phyloP scores from a whole-genome alignment of 768 basidiomycete genomes.

The Boletellus sp. region DNA sequence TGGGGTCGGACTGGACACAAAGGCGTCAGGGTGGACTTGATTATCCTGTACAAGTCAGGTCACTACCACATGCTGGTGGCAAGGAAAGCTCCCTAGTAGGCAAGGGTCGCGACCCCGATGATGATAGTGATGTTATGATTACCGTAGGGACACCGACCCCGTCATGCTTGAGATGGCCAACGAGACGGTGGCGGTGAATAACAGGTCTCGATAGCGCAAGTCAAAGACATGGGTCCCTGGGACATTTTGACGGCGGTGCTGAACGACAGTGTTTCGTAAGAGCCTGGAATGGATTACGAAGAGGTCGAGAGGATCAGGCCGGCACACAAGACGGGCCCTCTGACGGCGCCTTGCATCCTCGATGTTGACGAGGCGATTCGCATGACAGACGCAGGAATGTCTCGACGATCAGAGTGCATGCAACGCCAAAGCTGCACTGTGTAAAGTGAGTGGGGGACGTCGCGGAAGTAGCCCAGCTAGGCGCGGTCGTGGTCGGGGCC shows the following conservation, averaged over 20 bases:
- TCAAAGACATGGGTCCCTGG: conserved; percentile 27
- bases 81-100: conserved; percentile 30
- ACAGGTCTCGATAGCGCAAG: too few species aligned
- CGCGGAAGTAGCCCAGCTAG: conserved; percentile 13
- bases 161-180: conserved; percentile 29
- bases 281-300: conserved; percentile 31
- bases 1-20: conserved; percentile 26
- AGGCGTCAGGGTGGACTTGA: conserved; percentile 22
- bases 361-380: conserved; percentile 22
- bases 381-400: conserved; percentile 25
- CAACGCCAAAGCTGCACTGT: conserved; percentile 19
- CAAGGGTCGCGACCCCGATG: conserved; percentile 12
- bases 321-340: conserved; percentile 21
- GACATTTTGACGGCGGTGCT: conserved; percentile 28
- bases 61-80: conserved; percentile 30
- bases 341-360: conserved; percentile 30
- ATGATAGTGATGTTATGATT: too few species aligned
- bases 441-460: conserved; percentile 20
- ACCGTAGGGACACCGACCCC: conserved; percentile 27
- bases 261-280: conserved; percentile 29
- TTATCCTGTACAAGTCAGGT: conserved; percentile 32
- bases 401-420: conserved; percentile 26
- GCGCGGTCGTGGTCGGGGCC: too few species aligned
- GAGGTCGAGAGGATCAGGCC: conserved; percentile 31
- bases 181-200: conserved; percentile 23